Conservation (phyloP, 441 rosid species). For the Omphalea diandra region DNA sequence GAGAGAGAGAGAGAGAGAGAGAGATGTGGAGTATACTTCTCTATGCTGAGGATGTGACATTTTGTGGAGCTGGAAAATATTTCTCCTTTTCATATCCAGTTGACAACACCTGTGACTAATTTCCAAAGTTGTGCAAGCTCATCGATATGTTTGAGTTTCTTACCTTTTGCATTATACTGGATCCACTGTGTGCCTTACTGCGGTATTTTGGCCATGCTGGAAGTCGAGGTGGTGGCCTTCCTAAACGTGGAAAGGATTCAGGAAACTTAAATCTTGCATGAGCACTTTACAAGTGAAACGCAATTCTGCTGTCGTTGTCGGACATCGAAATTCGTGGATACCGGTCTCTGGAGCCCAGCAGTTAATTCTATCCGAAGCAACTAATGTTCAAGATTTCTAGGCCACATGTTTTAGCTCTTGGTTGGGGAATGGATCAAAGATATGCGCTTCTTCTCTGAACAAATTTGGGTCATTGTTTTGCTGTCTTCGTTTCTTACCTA, state of each 20-base stretch:
- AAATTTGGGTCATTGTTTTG: background rate
- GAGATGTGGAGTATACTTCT: background rate
- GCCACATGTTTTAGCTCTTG: slow-evolving; percentile 10
- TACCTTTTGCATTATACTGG: too few relatives aligned
- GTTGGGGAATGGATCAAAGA: background rate
- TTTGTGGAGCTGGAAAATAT: background rate
- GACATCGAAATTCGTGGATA: background rate
- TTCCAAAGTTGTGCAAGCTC: too few relatives aligned
- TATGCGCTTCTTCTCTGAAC: background rate
- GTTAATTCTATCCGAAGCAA: background rate
- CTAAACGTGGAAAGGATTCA: background rate
- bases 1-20: background rate
- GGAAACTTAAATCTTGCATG: background rate
- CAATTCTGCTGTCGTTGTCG: slow-evolving; percentile 11
- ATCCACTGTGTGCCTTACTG: background rate
- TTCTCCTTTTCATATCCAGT: background rate
- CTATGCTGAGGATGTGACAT: background rate
- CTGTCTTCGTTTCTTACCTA: slow-evolving; percentile 15
- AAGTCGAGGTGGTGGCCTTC: slow-evolving; percentile 10
- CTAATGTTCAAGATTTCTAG: slow-evolving; percentile 8
- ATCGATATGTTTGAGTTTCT: background rate
- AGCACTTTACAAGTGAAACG: background rate
- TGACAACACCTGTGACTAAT: background rate
- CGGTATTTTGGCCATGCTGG: too few relatives aligned
- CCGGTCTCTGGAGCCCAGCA: slow-evolving; percentile 3